Evolutionary conservation across 2,329 filamentous ascomycete genomes (phyloP), one percentile per base, ranked within the genome.

Genomic region (Sarocladiaceae sp.): DNA sequence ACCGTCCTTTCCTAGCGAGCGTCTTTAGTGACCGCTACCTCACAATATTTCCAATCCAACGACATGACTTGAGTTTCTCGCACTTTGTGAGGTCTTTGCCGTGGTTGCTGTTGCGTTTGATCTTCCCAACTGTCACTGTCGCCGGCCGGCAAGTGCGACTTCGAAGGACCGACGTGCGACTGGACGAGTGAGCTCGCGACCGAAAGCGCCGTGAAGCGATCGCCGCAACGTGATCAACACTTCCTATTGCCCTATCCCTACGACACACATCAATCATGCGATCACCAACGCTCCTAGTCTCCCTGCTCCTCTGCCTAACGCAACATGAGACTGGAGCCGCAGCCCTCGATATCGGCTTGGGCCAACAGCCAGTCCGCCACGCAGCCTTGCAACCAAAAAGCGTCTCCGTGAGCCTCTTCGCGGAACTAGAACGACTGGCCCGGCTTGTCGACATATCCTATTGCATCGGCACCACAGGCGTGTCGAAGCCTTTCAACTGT

Each of bases 371-470:
- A 25, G 51, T 57, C 12, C 52, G 48, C 3, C 52, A 56, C 25
- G 40, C 20, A 49, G 23, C 29, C 17, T 40, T 50, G 12, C 51
- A 39, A 23, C 37, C 55, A 11, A 51, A 53, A n/a, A 37, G 52
- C 22, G 58, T 94, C 52, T 84, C 87, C 4, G 63, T 70, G 25
- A 62, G 74, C 22, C 78, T 97, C 55, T 97, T 96, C 70, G 74
- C 80, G 54, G 85, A 89, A 17, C 83, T 99, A 13, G 91, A 97
- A 69, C 88, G 96, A 62, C 76, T 93, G 52, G 83, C 93, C n/a
- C 86, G 92, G 51, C 80, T 97, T 23, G 93, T 97, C 56, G 94
- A 99, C 66, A 94, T 97, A 54, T 77, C 90, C 46, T 97, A 97
- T 71, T 99, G 94, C 68, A 88, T 97, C 54, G 91, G 92, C 56